Evolutionary conservation across 371 early-diverging fungal species (phyloP).

Genomic region (Encephalitozoon hellem): DNA sequence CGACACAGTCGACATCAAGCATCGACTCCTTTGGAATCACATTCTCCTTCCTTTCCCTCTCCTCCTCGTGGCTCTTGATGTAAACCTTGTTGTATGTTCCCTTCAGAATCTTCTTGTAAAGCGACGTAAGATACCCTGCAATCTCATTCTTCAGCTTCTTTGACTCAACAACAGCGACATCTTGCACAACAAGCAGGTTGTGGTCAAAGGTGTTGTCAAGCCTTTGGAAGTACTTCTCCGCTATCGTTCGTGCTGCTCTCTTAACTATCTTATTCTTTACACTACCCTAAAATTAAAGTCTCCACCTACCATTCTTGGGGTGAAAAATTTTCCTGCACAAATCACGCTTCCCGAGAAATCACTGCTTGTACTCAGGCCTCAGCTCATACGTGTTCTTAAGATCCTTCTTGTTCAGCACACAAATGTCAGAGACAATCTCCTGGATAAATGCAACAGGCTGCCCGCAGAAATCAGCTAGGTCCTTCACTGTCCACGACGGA

Average conservation of each 20-base stretch:
- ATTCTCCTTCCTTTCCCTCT: slow-evolving; percentile 99
- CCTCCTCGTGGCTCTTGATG: slow-evolving; percentile 98
- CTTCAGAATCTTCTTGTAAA: slow-evolving; percentile 97
- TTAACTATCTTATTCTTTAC: slow-evolving; percentile 90
- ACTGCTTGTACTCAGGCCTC: slow-evolving; percentile 59
- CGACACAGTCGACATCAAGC: slow-evolving; percentile 78
- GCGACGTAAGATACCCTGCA: slow-evolving; percentile 98
- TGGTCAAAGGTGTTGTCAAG: slow-evolving; percentile 97
- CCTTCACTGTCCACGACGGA: slow-evolving; percentile 60
- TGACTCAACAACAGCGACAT: slow-evolving; percentile 90
- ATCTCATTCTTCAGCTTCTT: slow-evolving; percentile 99
- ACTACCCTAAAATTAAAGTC: slow-evolving; percentile 57
- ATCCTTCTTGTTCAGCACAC: slow-evolving; percentile 60
- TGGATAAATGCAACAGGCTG: slow-evolving; percentile 62
- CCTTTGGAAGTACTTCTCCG: slow-evolving; percentile 99
- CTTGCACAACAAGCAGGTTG: slow-evolving; percentile 95
- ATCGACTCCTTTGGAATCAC: slow-evolving; percentile 97
- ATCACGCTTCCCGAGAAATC: not conserved
- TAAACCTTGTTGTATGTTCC: slow-evolving; percentile 98
- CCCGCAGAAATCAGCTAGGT: slow-evolving; percentile 60
- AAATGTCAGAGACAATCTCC: slow-evolving; percentile 59
- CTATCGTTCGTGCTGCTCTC: slow-evolving; percentile 95
- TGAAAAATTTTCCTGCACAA: slow-evolving; percentile 1
- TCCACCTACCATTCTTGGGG: slow-evolving; percentile 47
- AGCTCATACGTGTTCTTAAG: slow-evolving; percentile 60